These are phyloP conservation scores for Chondrus crispus DNA, from an alignment of 23 red algal genomes.

Conservation along the genomic window DNA sequence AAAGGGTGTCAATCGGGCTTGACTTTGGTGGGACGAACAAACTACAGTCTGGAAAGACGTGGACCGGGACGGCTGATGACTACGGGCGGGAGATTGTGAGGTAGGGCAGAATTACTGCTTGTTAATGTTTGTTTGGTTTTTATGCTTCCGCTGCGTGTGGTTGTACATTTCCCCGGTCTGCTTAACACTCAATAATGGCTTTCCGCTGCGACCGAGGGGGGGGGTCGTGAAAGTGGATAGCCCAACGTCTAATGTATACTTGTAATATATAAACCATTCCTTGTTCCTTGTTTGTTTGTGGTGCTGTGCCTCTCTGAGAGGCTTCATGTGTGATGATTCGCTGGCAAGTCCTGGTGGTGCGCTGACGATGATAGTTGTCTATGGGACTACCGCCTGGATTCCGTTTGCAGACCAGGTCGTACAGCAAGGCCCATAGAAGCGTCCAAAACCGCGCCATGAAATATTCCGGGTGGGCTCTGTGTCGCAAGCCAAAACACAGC, in stretches of 20 bases:
- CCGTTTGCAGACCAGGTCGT: conserved; percentile 76
- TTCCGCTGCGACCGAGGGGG: too few species aligned
- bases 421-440: conserved; percentile 77
- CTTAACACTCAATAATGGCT: too few species aligned
- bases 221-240: too few species aligned
- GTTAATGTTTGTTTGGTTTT: background rate
- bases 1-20: conserved; percentile 74
- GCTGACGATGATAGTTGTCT: too few species aligned
- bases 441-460: conserved; percentile 78
- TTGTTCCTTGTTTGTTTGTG: too few species aligned
- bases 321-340: too few species aligned
- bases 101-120: background rate
- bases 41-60: conserved; percentile 47
- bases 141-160: conserved; percentile 1
- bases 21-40: conserved; percentile 65
- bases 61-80: conserved; percentile 81
- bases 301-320: too few species aligned
- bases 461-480: conserved; percentile 44
- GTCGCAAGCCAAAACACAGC: conserved; percentile 59
- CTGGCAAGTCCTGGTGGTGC: too few species aligned
- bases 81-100: conserved; percentile 43
- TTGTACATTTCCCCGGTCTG: conserved; percentile 54
- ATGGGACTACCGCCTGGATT: conserved; percentile 8
- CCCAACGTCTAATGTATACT: too few species aligned
- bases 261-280: background rate